Conservation (phyloP, 2,329 filamentous ascomycete genomes). For the Aspergillus thermomutatus region DNA sequence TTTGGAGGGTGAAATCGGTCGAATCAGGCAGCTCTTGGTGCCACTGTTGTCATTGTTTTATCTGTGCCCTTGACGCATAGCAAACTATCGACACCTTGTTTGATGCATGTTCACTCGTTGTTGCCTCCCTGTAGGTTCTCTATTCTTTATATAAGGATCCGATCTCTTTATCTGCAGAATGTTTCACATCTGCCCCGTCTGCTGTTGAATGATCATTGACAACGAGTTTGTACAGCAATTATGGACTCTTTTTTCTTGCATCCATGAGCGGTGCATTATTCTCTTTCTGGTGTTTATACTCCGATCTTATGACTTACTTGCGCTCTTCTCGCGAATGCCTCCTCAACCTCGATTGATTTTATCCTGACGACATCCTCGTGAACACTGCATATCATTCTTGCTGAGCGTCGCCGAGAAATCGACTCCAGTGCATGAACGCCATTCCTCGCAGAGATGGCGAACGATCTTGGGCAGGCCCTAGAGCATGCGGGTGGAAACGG, state of each 20-base stretch:
- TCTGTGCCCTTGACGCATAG: conserved; percentile 9
- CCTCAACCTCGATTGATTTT: neutral
- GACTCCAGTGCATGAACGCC: conserved; percentile 4
- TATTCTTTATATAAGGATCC: neutral
- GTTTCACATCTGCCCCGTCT: neutral
- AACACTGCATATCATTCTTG: neutral
- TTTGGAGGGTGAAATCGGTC: conserved; percentile 10
- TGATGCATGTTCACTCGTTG: conserved; percentile 1
- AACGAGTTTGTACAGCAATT: neutral
- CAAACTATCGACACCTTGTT: conserved; percentile 4
- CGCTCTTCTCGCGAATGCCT: neutral
- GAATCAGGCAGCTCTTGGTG: conserved; percentile 15
- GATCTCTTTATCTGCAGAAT: conserved; percentile 2
- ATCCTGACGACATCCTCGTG: neutral
- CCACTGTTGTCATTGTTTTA: conserved; percentile 30
- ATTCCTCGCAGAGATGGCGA: conserved; percentile 17
- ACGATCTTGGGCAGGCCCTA: conserved; percentile 32
- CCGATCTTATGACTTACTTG: neutral
- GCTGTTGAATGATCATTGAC: neutral
- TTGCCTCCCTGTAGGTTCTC: neutral
- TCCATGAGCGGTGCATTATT: neutral
- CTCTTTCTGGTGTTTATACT: neutral
- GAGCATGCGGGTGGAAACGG: conserved; percentile 35
- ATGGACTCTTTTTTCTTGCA: neutral
- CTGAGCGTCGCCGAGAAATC: neutral